Evolutionary conservation across 306 rosid genomes (phyloP).

Genomic region (Begonia loranthoides): DNA sequence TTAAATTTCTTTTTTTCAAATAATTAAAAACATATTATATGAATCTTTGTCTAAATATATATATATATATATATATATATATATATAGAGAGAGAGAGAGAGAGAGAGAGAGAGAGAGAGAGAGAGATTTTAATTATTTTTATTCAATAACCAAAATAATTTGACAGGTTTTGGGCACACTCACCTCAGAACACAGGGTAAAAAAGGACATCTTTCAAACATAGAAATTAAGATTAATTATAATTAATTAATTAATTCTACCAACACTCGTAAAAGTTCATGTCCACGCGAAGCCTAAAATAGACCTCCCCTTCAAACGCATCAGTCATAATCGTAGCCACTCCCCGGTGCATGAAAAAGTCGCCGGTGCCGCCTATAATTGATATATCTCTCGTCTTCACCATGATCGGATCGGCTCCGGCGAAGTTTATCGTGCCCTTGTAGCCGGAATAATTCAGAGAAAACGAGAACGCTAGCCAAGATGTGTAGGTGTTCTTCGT

Average conservation of each 20-base stretch:
- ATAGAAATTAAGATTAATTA: too few species aligned
- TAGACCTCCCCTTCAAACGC: constrained; percentile 60
- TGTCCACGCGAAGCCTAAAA: constrained; percentile 47
- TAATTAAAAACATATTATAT: too few species aligned
- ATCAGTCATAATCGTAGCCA: constrained; percentile 61
- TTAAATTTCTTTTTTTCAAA: too few species aligned
- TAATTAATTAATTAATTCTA: constrained; percentile 1
- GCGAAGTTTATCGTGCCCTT: constrained; percentile 45
- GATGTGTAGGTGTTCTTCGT: constrained; percentile 45
- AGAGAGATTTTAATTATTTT: too few species aligned
- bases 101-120: too few species aligned
- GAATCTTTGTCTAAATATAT: too few species aligned
- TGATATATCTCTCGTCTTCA: constrained; percentile 47
- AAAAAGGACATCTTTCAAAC: too few species aligned
- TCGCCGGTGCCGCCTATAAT: constrained; percentile 67
- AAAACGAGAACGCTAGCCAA: constrained; percentile 57
- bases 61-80: too few species aligned
- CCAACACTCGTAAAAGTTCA: constrained; percentile 70
- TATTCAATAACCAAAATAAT: too few species aligned
- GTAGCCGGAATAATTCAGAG: constrained; percentile 26
- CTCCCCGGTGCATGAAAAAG: constrained; percentile 65
- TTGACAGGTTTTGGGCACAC: too few species aligned
- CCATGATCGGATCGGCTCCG: constrained; percentile 49
- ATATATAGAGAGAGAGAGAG: too few species aligned
- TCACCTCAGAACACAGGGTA: too few species aligned